phyloP scores from a whole-genome alignment of 495 filamentous ascomycete genomes.

The Lentithecium fluviatile region DNA sequence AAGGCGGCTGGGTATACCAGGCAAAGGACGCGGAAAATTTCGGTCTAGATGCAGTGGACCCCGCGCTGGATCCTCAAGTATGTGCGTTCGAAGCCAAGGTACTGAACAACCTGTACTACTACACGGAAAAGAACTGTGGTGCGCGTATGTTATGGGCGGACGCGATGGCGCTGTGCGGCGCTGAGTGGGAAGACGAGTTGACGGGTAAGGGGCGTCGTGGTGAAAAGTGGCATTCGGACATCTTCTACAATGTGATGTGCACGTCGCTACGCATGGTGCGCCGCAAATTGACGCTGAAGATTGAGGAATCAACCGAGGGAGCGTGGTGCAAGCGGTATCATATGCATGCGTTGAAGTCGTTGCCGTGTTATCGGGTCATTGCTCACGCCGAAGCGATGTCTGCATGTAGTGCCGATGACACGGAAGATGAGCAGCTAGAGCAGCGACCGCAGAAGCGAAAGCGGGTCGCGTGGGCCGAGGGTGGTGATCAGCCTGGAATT shows the following conservation, averaged over 20 bases:
- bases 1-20: not conserved
- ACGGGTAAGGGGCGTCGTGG: not conserved
- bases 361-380: slow-evolving; percentile 8
- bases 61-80: not conserved
- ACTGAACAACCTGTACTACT: slow-evolving; percentile 16
- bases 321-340: slow-evolving; percentile 27
- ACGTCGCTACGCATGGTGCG: slow-evolving; percentile 9
- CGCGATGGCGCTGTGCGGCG: slow-evolving; percentile 20
- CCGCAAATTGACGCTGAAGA: slow-evolving; percentile 9
- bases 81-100: slow-evolving; percentile 3
- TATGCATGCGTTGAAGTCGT: slow-evolving; percentile 2
- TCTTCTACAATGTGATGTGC: slow-evolving; percentile 14
- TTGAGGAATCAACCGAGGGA: slow-evolving; percentile 6
- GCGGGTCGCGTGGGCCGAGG: not conserved
- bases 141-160: slow-evolving; percentile 28
- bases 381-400: not conserved
- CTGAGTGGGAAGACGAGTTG: not conserved
- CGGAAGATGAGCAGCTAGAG: not conserved
- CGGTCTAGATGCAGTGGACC: not conserved
- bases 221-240: slow-evolving; percentile 11
- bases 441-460: not conserved
- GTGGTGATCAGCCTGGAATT: too few relatives aligned
- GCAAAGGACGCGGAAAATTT: not conserved
- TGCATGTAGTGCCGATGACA: not conserved
- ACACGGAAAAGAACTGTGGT: slow-evolving; percentile 2